phyloP scores from a whole-genome alignment of 116 monocot genomes.

The Iris pallida region DNA sequence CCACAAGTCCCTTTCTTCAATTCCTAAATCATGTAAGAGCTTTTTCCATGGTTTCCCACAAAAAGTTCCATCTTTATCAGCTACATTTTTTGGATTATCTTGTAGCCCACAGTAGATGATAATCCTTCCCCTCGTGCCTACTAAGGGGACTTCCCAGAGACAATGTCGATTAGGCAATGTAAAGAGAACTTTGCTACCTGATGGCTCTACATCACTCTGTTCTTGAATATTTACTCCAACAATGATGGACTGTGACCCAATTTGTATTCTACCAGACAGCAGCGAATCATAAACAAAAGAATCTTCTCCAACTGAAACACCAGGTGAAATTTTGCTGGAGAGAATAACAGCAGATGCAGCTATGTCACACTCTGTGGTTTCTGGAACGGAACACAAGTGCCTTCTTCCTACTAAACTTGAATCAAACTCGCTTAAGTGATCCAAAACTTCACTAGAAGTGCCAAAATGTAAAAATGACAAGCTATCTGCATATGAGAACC shows the following conservation, averaged over 20 bases:
- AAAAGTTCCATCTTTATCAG: constrained; percentile 63
- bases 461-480: constrained; percentile 93
- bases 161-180: constrained; percentile 77
- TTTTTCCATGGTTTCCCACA: constrained; percentile 94
- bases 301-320: constrained; percentile 85
- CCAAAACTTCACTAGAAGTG: constrained; percentile 89
- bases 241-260: constrained; percentile 80
- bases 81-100: constrained; percentile 80
- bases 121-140: constrained; percentile 38
- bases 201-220: constrained; percentile 13
- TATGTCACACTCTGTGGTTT: constrained; percentile 78
- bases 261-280: constrained; percentile 76
- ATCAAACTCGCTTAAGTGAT: constrained; percentile 64
- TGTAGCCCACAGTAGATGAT: constrained; percentile 82
- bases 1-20: constrained; percentile 82
- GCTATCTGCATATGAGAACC: constrained; percentile 49
- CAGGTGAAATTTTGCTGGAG: constrained; percentile 80
- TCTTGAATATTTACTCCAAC: constrained; percentile 67
- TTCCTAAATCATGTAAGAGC: constrained; percentile 57
- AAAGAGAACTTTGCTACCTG: constrained; percentile 18
- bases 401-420: constrained; percentile 68
- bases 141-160: constrained; percentile 93
- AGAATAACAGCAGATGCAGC: constrained; percentile 85
- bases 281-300: constrained; percentile 87
- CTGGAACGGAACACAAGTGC: constrained; percentile 82